Percentiles rank a stretch among this genome's conserved stretches.
phyloP scores from a whole-genome alignment of 768 basidiomycete genomes.

The Royoungia palumana region DNA sequence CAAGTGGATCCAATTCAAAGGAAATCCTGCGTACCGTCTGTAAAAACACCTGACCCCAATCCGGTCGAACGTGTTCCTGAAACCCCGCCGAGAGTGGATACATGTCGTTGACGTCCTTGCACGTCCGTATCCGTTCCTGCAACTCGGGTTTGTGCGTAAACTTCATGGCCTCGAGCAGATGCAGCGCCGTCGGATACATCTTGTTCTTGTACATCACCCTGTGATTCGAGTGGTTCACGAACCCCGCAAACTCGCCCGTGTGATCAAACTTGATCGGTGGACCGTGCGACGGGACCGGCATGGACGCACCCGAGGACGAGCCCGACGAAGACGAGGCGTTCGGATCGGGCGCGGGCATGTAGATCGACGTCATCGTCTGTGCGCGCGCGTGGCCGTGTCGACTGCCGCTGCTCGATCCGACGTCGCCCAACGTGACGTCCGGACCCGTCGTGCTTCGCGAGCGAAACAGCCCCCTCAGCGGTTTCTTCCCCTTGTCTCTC shows the following conservation, averaged over 20 bases:
- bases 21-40: conserved; percentile 40
- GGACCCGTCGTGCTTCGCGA: conserved; percentile 35
- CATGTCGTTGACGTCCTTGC: conserved; percentile 39
- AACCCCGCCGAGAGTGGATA: conserved; percentile 31
- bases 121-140: conserved; percentile 53
- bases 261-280: conserved; percentile 43
- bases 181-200: conserved; percentile 65
- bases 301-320: background rate
- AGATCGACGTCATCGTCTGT: conserved; percentile 20
- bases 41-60: conserved; percentile 56
- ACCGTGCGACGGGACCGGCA: conserved; percentile 19
- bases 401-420: conserved; percentile 12
- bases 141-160: conserved; percentile 52
- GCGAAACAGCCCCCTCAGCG: conserved; percentile 44
- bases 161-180: conserved; percentile 75
- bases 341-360: conserved; percentile 18
- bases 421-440: conserved; percentile 15
- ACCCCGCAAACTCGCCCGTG: conserved; percentile 39
- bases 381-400: conserved; percentile 19
- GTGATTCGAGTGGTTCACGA: conserved; percentile 68
- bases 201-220: conserved; percentile 52
- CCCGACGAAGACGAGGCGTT: too few species aligned
- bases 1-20: background rate
- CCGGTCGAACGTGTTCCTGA: conserved; percentile 41
- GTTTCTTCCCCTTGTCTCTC: conserved; percentile 36